Evolutionary conservation across 129 eudicot genomes (phyloP), one percentile per base, ranked within the genome.

Genomic region (Centella asiatica): DNA sequence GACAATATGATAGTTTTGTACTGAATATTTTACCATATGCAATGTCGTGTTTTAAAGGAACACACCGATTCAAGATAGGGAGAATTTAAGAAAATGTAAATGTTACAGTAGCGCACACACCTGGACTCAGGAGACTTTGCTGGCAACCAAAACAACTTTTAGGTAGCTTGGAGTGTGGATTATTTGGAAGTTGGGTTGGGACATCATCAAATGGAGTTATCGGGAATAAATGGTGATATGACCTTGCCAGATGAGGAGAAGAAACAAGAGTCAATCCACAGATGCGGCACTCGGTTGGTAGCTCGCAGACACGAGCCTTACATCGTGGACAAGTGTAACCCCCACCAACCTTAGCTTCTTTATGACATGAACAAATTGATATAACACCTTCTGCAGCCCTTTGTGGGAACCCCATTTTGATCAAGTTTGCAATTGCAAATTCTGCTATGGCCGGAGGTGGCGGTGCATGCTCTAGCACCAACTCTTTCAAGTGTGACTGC

Each of bases 401-500:
- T 72, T 92, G 96, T 0, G 99, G 99, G 58, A 92, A 92, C 10
- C 99, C 99, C 99, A 92, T 92, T 74, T 80, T 92, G 63, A 92
- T 92, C 74, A 92, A 73, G 69, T 87, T 92, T 29, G 99, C 83
- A 46, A 82, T 62, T 46, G 99, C 95, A 76, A 87, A 92, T 76
- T 92, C 99, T 37, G 99, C 99, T 67, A 92, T 92, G 34, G 99
- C 99, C 11, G 99, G 95, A 44, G 99, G 99, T 65, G 99, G 99
- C 3, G 99, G 99, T 50, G 99, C 99, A 69, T 92, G 95, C 55
- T 92, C 99, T 46, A 92, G 73, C 65, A 92, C 77, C 63, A 92
- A 63, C 72, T 92, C 99, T 67, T 92, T 92, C 37, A 92, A 74
- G 68, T 92, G 99, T 20, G 77, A 64, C 99, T 92, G 86, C 62